Evolutionary conservation across 2,329 filamentous ascomycete species (phyloP).

Genomic region (Lizonia empirigonia): DNA sequence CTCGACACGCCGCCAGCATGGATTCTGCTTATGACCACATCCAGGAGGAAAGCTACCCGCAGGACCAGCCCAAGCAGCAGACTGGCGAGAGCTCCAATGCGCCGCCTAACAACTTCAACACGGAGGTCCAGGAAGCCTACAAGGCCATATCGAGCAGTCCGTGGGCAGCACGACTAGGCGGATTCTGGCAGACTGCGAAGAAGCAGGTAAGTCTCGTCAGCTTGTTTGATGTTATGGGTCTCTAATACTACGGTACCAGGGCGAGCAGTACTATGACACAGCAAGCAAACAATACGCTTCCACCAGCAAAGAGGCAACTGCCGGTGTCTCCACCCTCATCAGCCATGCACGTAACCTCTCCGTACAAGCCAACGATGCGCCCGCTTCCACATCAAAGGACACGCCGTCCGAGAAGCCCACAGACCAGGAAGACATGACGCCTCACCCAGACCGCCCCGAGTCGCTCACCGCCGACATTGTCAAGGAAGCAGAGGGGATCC

Average conservation of each 20-base stretch:
- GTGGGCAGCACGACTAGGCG: constrained; percentile 88
- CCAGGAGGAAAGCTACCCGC: constrained; percentile 72
- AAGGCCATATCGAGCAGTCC: constrained; percentile 88
- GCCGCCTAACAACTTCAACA: constrained; percentile 67
- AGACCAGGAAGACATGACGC: constrained; percentile 28
- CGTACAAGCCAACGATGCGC: constrained; percentile 49
- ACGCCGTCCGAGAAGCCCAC: constrained; percentile 22
- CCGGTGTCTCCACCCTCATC: constrained; percentile 76
- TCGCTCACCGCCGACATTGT: constrained; percentile 57
- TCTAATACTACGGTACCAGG: constrained; percentile 54
- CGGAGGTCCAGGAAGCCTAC: constrained; percentile 93
- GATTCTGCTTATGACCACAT: constrained; percentile 98
- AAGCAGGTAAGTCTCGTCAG: constrained; percentile 70
- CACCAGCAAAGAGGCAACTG: constrained; percentile 79
- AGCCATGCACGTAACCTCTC: constrained; percentile 76
- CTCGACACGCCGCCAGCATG: constrained; percentile 60
- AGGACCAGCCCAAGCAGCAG: constrained; percentile 56
- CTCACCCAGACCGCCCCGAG: constrained; percentile 51
- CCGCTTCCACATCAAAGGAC: constrained; percentile 24
- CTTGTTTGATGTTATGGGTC: neutral
- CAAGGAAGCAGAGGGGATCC: constrained; percentile 66
- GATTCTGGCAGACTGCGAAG: constrained; percentile 87
- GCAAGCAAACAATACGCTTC: constrained; percentile 80
- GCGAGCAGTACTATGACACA: constrained; percentile 85
- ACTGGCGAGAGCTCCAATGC: constrained; percentile 49